phyloP scores from a whole-genome alignment of 2,329 filamentous ascomycete species.

The Venturia effusa region DNA sequence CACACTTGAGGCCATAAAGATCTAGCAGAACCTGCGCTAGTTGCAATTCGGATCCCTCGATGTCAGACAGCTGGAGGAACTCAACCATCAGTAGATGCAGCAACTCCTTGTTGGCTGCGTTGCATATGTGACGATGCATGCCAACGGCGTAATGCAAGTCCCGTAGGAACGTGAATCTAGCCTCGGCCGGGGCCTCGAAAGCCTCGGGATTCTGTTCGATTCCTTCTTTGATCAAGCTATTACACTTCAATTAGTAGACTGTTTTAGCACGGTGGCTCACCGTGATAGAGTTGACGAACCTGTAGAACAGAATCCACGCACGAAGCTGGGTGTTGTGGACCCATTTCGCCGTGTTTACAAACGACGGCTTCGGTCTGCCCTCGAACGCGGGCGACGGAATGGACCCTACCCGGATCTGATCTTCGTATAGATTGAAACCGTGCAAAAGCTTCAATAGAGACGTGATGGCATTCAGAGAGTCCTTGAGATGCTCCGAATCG shows the following conservation, averaged over 20 bases:
- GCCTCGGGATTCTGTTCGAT: slow-evolving; percentile 54
- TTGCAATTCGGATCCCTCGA: slow-evolving; percentile 77
- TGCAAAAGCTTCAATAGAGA: slow-evolving; percentile 67
- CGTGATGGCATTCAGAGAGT: slow-evolving; percentile 61
- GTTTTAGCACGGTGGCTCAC: neutral
- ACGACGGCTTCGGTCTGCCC: slow-evolving; percentile 34
- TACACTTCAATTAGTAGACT: neutral
- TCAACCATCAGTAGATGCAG: slow-evolving; percentile 83
- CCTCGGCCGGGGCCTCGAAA: slow-evolving; percentile 57
- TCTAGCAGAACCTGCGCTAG: slow-evolving; percentile 78
- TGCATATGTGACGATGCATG: slow-evolving; percentile 67
- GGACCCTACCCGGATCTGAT: slow-evolving; percentile 72
- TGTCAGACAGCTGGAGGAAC: slow-evolving; percentile 61
- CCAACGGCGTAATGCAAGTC: slow-evolving; percentile 77
- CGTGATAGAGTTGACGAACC: slow-evolving; percentile 16
- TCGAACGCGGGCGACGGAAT: slow-evolving; percentile 48
- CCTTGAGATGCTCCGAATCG: slow-evolving; percentile 64
- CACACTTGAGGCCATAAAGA: slow-evolving; percentile 64
- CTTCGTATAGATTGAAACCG: slow-evolving; percentile 69
- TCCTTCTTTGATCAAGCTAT: slow-evolving; percentile 56
- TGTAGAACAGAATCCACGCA: slow-evolving; percentile 80
- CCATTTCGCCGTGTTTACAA: slow-evolving; percentile 47
- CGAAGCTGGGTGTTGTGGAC: slow-evolving; percentile 81
- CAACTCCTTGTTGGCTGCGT: slow-evolving; percentile 74
- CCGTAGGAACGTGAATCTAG: slow-evolving; percentile 68